Evolutionary conservation across 495 filamentous ascomycete genomes (phyloP), one percentile per base, ranked within the genome.

Genomic region (Annulohypoxylon nitens): DNA sequence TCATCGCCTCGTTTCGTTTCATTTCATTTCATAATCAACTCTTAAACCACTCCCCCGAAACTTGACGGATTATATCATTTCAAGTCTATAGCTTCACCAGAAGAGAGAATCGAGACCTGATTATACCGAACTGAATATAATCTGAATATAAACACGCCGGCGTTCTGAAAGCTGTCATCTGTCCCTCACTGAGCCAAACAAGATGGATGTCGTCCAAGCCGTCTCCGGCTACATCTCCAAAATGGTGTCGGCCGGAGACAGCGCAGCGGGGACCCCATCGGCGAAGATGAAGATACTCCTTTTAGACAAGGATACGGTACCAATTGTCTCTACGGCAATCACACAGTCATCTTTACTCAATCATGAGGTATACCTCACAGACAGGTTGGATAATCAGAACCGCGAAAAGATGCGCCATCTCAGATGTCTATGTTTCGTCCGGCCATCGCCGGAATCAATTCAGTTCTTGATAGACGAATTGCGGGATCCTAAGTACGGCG

Each of bases 211-310:
- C 76, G 92, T 97, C 65, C 90, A 93, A 75, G 93, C 94, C 61
- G 92, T 97, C 79, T 92, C 94, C 72, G 92, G 94, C 83, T 99
- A 98, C 87, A 91, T 99, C 86, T 91, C 93, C 79, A 97, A 95
- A 89, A 98, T 99, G 92, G 90, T 98, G 80, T 91, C 93, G 50
- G 90, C 90, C 71, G 95, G 95, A 79, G 94, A 97, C 80, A 84
- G 85, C 75, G 84, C 89, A 63, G 81, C 88, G 47, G 90, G 90
- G 54, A 86, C 88, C 41, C 87, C 93, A 47, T 92, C 93, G 11
- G 89, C 93, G 39, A 98, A 98, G 87, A 99, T 99, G 96, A 99
- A 99, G 90, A 95, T 98, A 75, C 85, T 99, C 61, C 87, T 99
- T 74, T 86, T 99, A 64, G 96, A 99, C 82, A 91, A 89, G 82